Conservation (phyloP, 768 basidiomycete species). For the Paxillus rubicundulus region DNA sequence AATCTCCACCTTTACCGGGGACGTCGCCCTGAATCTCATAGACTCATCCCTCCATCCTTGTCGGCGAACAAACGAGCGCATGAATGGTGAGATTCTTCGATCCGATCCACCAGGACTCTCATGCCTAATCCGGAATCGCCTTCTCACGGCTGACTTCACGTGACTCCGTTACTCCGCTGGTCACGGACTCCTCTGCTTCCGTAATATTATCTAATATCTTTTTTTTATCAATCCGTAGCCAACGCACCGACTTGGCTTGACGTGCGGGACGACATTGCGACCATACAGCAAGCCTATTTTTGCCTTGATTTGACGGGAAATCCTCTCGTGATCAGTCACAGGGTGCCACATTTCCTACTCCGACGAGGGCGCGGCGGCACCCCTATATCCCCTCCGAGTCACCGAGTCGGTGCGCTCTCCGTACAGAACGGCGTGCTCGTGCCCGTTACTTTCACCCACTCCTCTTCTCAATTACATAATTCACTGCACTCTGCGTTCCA, state of each 20-base stretch:
- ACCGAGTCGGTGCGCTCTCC: not conserved
- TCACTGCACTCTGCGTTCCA: not conserved
- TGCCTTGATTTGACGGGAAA: not conserved
- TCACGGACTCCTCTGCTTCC: not conserved
- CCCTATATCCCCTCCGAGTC: not conserved
- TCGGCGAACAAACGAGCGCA: constrained; percentile 10
- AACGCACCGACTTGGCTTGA: too few relatives aligned
- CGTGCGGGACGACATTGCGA: not conserved
- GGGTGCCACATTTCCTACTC: not conserved
- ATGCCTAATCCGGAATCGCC: not conserved
- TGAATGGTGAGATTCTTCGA: not conserved
- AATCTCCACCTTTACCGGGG: constrained; percentile 23
- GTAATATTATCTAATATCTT: too few relatives aligned
- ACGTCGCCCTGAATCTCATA: not conserved
- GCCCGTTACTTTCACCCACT: not conserved
- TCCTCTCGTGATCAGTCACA: not conserved
- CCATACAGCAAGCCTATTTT: not conserved
- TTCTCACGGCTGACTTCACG: constrained; percentile 3
- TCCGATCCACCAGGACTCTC: constrained; percentile 23
- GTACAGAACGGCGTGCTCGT: not conserved
- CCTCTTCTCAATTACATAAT: not conserved
- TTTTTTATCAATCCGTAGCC: too few relatives aligned
- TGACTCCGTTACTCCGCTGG: not conserved
- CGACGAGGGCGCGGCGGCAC: not conserved
- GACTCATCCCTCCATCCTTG: constrained; percentile 4